Conservation (phyloP, 2,329 filamentous ascomycete species). For the Gyromitra esculenta region DNA sequence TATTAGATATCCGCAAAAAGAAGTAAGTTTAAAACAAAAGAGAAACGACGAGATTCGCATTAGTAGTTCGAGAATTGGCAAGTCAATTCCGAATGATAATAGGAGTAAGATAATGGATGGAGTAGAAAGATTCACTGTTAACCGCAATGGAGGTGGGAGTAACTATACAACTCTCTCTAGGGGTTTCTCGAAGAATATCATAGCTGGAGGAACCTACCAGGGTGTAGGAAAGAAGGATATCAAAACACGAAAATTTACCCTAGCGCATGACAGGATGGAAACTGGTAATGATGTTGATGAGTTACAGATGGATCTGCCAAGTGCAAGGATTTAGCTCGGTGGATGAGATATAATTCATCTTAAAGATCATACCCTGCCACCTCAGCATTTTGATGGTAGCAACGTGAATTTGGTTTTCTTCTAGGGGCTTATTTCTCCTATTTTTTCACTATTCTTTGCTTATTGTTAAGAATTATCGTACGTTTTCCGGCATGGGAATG, state of each 20-base stretch:
- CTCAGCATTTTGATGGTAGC: background rate
- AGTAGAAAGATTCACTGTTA: background rate
- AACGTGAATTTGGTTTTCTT: background rate
- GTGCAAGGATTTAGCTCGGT: slow-evolving; percentile 36
- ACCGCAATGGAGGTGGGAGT: background rate
- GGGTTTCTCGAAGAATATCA: background rate
- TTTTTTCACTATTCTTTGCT: slow-evolving; percentile 22
- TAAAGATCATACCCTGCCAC: slow-evolving; percentile 12
- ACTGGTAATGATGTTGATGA: slow-evolving; percentile 40
- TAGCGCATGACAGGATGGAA: slow-evolving; percentile 17
- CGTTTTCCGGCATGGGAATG: background rate
- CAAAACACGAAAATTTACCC: slow-evolving; percentile 6
- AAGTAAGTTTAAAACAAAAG: slow-evolving; percentile 8
- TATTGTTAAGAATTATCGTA: background rate
- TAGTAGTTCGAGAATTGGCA: slow-evolving; percentile 17
- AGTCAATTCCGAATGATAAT: background rate
- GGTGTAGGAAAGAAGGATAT: slow-evolving; percentile 10
- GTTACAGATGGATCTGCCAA: slow-evolving; percentile 49
- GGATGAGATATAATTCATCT: background rate
- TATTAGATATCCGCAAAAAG: background rate
- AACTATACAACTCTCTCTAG: background rate
- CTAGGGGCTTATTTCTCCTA: background rate
- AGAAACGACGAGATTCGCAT: background rate
- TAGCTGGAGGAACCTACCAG: background rate
- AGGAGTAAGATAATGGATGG: background rate